Conservation (phyloP, 768 basidiomycete genomes). For the Pisolithus orientalis region DNA sequence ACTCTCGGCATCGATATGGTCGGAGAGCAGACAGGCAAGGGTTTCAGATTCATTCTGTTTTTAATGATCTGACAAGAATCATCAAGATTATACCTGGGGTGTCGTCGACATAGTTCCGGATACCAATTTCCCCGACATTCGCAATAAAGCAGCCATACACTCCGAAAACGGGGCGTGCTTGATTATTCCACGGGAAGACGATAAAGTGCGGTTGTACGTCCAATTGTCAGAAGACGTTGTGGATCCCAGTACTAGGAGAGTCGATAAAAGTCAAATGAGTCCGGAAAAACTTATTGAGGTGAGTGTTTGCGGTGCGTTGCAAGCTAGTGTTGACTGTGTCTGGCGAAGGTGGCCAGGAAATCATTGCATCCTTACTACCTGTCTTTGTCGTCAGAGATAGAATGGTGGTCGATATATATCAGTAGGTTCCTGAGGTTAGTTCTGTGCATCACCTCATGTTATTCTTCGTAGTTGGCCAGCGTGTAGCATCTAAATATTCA, state of each 20-base stretch:
- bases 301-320: conserved; percentile 5
- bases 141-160: conserved; percentile 59
- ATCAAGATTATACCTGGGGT: conserved; percentile 69
- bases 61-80: background rate
- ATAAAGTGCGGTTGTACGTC: conserved; percentile 64
- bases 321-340: background rate
- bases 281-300: conserved; percentile 52
- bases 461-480: conserved; percentile 53
- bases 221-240: conserved; percentile 52
- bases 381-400: conserved; percentile 38
- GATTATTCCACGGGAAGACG: conserved; percentile 68
- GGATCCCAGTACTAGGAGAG: conserved; percentile 40
- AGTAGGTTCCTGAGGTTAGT: conserved; percentile 33
- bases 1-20: conserved; percentile 37
- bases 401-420: conserved; percentile 73
- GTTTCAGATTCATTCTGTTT: background rate
- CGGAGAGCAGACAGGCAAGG: conserved; percentile 40
- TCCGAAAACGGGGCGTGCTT: conserved; percentile 63
- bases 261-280: conserved; percentile 47
- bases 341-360: conserved; percentile 44
- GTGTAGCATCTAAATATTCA: conserved; percentile 60
- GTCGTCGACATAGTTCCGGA: conserved; percentile 66
- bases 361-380: conserved; percentile 53
- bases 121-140: conserved; percentile 76
- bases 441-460: background rate